Percentiles rank a stretch among this genome's conserved stretches.
Conservation (phyloP, 176 grass and related monocot genomes). For the Triticum urartu region DNA sequence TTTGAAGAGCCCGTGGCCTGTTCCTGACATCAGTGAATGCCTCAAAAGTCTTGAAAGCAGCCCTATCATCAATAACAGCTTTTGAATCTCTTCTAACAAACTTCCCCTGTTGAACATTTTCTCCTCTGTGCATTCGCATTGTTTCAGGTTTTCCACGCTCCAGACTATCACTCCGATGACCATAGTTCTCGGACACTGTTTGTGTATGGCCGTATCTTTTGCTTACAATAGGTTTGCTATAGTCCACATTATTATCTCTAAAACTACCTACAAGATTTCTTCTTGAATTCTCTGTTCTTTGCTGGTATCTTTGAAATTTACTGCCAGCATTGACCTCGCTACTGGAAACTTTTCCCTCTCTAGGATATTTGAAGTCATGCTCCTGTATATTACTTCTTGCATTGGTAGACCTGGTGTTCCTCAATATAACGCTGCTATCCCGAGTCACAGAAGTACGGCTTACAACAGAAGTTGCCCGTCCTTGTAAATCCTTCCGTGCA, state of each 20-base stretch:
- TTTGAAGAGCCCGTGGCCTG: conserved; percentile 79
- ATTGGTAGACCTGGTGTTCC: conserved; percentile 6
- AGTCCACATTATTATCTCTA: conserved; percentile 15
- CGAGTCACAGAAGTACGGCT: neutral
- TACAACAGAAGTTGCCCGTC: neutral
- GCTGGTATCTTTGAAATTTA: conserved; percentile 29
- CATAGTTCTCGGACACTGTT: conserved; percentile 3
- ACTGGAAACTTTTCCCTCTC: conserved; percentile 6
- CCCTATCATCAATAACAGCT: conserved; percentile 56
- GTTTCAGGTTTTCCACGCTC: conserved; percentile 21
- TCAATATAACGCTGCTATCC: neutral
- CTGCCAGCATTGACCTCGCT: neutral
- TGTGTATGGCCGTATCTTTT: conserved; percentile 21
- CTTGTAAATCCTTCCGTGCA: conserved; percentile 21
- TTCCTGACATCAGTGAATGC: conserved; percentile 85
- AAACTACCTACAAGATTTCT: conserved; percentile 21
- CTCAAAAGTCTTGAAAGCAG: conserved; percentile 92
- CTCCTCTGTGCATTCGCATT: conserved; percentile 22
- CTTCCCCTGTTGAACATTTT: conserved; percentile 31
- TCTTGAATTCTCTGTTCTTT: conserved; percentile 23
- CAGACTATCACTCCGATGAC: conserved; percentile 17
- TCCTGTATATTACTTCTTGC: neutral
- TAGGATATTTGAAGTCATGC: neutral
- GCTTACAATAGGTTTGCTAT: conserved; percentile 24
- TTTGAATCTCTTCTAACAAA: conserved; percentile 34